phyloP scores from a whole-genome alignment of 2,329 filamentous ascomycete genomes.

The Cordyceps farinosa region DNA sequence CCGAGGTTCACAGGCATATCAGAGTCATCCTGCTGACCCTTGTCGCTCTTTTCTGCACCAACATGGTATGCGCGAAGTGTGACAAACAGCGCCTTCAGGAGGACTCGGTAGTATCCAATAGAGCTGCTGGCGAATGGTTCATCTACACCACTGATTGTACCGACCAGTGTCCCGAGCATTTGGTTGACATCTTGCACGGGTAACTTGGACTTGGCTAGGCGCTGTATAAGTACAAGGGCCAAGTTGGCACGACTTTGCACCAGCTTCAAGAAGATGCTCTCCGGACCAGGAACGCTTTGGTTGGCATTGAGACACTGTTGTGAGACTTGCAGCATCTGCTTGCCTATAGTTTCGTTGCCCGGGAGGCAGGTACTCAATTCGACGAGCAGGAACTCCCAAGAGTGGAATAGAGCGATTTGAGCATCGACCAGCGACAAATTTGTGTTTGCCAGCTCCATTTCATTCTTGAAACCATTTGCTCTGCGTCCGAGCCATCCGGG shows the following conservation, averaged over 20 bases:
- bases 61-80: conserved; percentile 64
- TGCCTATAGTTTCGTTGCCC: conserved; percentile 53
- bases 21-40: conserved; percentile 18
- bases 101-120: conserved; percentile 72
- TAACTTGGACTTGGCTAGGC: conserved; percentile 60
- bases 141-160: conserved; percentile 51
- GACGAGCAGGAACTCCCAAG: conserved; percentile 83
- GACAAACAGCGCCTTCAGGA: conserved; percentile 82
- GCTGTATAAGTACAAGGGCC: conserved; percentile 76
- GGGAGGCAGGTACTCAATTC: conserved; percentile 71
- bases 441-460: conserved; percentile 82
- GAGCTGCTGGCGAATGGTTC: conserved; percentile 51
- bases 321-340: conserved; percentile 69
- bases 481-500: conserved; percentile 68
- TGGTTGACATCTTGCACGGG: conserved; percentile 49
- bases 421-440: conserved; percentile 92
- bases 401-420: conserved; percentile 79
- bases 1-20: conserved; percentile 34
- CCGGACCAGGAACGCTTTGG: conserved; percentile 65
- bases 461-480: conserved; percentile 71
- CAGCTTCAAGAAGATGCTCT: conserved; percentile 77
- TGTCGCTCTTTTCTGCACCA: conserved; percentile 14
- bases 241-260: conserved; percentile 75
- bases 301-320: conserved; percentile 78
- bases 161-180: conserved; percentile 48